Evolutionary conservation across 1,139 yeast genomes (phyloP).

Genomic region (Hansenula anomala): DNA sequence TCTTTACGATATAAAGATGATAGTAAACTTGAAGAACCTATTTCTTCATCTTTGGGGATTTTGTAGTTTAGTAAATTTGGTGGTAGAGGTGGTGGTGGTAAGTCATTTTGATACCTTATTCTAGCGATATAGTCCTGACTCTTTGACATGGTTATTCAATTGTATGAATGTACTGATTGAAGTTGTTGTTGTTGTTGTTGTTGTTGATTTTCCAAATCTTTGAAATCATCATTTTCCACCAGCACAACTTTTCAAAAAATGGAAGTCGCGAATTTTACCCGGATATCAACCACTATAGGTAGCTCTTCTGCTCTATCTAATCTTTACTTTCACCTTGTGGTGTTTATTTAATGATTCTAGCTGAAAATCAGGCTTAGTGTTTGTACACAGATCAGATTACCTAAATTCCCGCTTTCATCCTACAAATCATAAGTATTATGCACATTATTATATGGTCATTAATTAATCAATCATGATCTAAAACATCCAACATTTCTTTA

Average conservation of each 20-base stretch:
- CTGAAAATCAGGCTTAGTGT: no score
- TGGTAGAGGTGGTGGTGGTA: constrained; percentile 92
- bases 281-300: no score
- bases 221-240: no score
- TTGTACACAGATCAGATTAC: no score
- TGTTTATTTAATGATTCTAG: no score
- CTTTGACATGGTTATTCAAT: constrained; percentile 30
- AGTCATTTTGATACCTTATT: constrained; percentile 75
- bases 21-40: constrained; percentile 60
- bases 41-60: constrained; percentile 36
- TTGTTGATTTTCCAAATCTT: neutral
- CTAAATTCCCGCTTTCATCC: no score
- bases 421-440: no score
- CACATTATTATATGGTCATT: neutral
- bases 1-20: constrained; percentile 69
- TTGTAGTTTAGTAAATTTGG: constrained; percentile 72
- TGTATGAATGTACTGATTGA: neutral
- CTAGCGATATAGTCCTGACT: constrained; percentile 89
- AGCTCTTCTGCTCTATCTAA: no score
- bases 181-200: neutral
- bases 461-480: neutral
- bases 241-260: no score
- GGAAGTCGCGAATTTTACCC: no score
- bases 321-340: no score
- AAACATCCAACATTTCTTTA: constrained; percentile 9